Evolutionary conservation across 768 basidiomycete genomes (phyloP).

Genomic region (Boletus pseudo-olivaceus): DNA sequence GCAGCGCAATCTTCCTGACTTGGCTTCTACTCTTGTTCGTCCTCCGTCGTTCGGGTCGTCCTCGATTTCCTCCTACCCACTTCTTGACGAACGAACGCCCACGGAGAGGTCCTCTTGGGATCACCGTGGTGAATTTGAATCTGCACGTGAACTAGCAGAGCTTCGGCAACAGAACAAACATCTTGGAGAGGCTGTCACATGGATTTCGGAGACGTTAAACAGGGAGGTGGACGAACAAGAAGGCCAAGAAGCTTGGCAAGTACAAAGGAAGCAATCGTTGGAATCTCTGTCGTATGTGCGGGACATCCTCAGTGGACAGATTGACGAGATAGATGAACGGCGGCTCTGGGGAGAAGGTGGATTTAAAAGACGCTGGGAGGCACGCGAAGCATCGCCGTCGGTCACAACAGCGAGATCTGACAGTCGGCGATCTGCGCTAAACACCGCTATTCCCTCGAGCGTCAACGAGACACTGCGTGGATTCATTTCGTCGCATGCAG

Average conservation of each 20-base stretch:
- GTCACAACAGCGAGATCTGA: slow-evolving; percentile 21
- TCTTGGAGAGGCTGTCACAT: slow-evolving; percentile 66
- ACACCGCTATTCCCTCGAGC: slow-evolving; percentile 11
- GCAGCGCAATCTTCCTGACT: slow-evolving; percentile 83
- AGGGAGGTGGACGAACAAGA: slow-evolving; percentile 42
- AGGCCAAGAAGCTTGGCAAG: slow-evolving; percentile 41
- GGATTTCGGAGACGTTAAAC: slow-evolving; percentile 70
- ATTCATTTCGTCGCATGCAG: slow-evolving; percentile 14
- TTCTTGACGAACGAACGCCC: slow-evolving; percentile 54
- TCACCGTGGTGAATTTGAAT: slow-evolving; percentile 62
- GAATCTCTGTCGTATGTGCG: slow-evolving; percentile 76
- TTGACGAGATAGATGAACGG: slow-evolving; percentile 58
- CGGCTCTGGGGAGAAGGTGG: slow-evolving; percentile 59
- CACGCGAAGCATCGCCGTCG: slow-evolving; percentile 23
- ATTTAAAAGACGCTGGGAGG: slow-evolving; percentile 36
- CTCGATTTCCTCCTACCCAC: slow-evolving; percentile 52
- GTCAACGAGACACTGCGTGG: slow-evolving; percentile 24
- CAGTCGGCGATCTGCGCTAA: slow-evolving; percentile 13
- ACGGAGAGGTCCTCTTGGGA: slow-evolving; percentile 69
- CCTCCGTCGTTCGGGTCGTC: slow-evolving; percentile 39
- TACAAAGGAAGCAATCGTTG: slow-evolving; percentile 56
- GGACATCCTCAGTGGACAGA: slow-evolving; percentile 61
- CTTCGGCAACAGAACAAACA: slow-evolving; percentile 56
- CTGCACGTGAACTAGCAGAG: slow-evolving; percentile 59
- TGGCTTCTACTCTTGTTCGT: slow-evolving; percentile 65